A percentile compares a stretch with the other conserved stretches of the same genome.
These are phyloP conservation scores for Phaeoacremonium minimum DNA, from an alignment of 2,329 filamentous ascomycete species.

Conservation along the genomic window DNA sequence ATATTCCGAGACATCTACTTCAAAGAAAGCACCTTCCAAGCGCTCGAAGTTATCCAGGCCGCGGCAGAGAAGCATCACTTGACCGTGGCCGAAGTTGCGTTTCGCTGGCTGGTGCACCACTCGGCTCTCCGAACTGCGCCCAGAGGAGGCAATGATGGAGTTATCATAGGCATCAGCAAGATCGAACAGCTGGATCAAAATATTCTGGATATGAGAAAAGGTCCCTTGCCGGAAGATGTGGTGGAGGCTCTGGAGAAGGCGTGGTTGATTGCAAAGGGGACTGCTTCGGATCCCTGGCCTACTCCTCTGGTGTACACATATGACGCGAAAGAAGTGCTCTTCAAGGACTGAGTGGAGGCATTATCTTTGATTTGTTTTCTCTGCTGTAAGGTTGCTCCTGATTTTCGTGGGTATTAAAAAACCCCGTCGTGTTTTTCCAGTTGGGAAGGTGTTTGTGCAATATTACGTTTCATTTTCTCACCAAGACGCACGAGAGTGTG, in stretches of 20 bases:
- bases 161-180: constrained; percentile 48
- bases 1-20: constrained; percentile 63
- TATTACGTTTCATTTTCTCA: too few relatives aligned
- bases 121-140: constrained; percentile 39
- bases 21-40: constrained; percentile 51
- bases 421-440: too few relatives aligned
- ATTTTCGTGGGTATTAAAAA: too few relatives aligned
- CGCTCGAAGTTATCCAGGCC: constrained; percentile 57
- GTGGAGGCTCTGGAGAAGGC: constrained; percentile 69
- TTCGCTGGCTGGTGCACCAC: constrained; percentile 68
- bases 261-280: constrained; percentile 64
- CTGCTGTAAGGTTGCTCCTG: too few relatives aligned
- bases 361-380: too few relatives aligned
- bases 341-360: too few relatives aligned
- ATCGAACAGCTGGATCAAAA: constrained; percentile 45
- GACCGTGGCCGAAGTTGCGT: constrained; percentile 61
- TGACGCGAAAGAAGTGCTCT: background rate
- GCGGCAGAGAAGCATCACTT: constrained; percentile 60
- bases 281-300: constrained; percentile 49
- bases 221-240: constrained; percentile 68
- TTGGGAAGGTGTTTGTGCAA: too few relatives aligned
- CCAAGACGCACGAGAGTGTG: too few relatives aligned
- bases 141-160: constrained; percentile 33
- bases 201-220: constrained; percentile 46
- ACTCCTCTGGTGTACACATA: background rate